A percentile compares a stretch with the other conserved stretches of the same genome.
These are phyloP conservation scores for Ogataea parapolymorpha DNA, from an alignment of 805 yeast genomes.

Conservation along the genomic window DNA sequence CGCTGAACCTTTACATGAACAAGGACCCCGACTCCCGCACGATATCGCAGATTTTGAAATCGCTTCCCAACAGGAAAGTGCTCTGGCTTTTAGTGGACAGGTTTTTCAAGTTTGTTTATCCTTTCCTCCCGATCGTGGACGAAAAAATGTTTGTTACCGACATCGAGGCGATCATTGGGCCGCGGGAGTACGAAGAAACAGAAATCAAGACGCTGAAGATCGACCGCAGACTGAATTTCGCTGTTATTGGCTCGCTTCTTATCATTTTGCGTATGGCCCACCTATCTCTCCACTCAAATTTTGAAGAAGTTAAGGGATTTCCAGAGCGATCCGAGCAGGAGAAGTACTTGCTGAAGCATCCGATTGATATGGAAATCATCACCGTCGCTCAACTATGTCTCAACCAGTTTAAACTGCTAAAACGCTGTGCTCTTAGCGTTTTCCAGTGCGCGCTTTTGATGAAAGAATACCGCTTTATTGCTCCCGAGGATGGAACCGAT, in stretches of 20 bases:
- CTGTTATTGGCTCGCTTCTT: conserved; percentile 44
- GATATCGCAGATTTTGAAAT: conserved; percentile 31
- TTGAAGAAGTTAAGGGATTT: conserved; percentile 21
- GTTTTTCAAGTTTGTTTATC: conserved; percentile 44
- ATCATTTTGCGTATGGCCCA: conserved; percentile 43
- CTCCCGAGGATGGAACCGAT: conserved; percentile 56
- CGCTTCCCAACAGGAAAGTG: conserved; percentile 41
- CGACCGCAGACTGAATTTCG: conserved; percentile 45
- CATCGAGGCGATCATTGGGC: conserved; percentile 37
- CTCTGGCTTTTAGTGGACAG: conserved; percentile 45
- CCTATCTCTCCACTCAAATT: conserved; percentile 36
- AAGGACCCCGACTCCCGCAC: conserved; percentile 23
- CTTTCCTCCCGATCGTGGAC: conserved; percentile 47
- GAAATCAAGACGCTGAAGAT: conserved; percentile 32
- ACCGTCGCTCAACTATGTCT: conserved; percentile 53
- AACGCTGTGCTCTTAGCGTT: conserved; percentile 47
- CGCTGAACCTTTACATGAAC: conserved; percentile 9
- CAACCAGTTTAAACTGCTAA: conserved; percentile 49
- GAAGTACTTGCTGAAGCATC: conserved; percentile 41
- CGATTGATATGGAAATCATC: conserved; percentile 43
- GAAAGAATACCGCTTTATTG: conserved; percentile 45
- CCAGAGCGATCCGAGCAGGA: conserved; percentile 29
- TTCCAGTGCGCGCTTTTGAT: conserved; percentile 53
- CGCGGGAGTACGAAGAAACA: conserved; percentile 33
- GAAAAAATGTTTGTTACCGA: conserved; percentile 33